phyloP scores from a whole-genome alignment of 1,284 basidiomycete species.

The Ganoderma meredithae region DNA sequence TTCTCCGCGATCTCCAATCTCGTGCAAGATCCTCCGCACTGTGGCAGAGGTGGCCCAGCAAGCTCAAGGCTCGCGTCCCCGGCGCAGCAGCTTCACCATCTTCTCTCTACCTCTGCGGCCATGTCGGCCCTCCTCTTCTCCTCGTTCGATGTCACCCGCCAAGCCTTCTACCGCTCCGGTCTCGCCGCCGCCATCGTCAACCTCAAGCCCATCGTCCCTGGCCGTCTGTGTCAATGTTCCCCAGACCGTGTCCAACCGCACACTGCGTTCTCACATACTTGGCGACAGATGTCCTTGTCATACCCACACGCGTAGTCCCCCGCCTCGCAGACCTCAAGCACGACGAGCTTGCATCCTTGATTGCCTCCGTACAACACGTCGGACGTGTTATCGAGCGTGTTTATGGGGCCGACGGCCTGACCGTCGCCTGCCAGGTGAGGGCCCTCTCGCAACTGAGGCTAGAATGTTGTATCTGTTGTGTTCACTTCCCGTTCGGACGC shows the following conservation, averaged over 20 bases:
- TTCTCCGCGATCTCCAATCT: slow-evolving; percentile 8
- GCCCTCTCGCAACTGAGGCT: not conserved
- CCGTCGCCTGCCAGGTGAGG: slow-evolving; percentile 83
- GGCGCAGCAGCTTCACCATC: not conserved
- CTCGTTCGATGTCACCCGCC: slow-evolving; percentile 83
- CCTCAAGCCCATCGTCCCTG: slow-evolving; percentile 91
- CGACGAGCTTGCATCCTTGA: slow-evolving; percentile 80
- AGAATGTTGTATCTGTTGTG: not conserved
- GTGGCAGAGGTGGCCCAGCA: no score
- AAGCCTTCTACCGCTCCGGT: slow-evolving; percentile 79
- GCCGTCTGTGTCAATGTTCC: slow-evolving; percentile 68
- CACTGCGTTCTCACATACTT: slow-evolving; percentile 6
- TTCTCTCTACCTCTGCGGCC: not conserved
- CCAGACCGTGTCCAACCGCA: not conserved
- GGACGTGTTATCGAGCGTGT: slow-evolving; percentile 72
- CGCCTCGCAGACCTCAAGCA: slow-evolving; percentile 78
- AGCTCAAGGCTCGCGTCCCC: no score
- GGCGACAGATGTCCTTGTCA: slow-evolving; percentile 83
- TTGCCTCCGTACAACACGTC: slow-evolving; percentile 77
- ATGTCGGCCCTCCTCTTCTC: slow-evolving; percentile 73
- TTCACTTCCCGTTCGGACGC: not conserved
- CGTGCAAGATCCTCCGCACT: not conserved
- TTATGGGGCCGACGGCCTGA: slow-evolving; percentile 80
- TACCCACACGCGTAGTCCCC: slow-evolving; percentile 79
- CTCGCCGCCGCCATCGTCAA: slow-evolving; percentile 89